Percentiles rank a stretch among this genome's conserved stretches.
These are phyloP conservation scores for Juglanconis sp. DNA, from an alignment of 2,329 filamentous ascomycete genomes.

Conservation along the genomic window DNA sequence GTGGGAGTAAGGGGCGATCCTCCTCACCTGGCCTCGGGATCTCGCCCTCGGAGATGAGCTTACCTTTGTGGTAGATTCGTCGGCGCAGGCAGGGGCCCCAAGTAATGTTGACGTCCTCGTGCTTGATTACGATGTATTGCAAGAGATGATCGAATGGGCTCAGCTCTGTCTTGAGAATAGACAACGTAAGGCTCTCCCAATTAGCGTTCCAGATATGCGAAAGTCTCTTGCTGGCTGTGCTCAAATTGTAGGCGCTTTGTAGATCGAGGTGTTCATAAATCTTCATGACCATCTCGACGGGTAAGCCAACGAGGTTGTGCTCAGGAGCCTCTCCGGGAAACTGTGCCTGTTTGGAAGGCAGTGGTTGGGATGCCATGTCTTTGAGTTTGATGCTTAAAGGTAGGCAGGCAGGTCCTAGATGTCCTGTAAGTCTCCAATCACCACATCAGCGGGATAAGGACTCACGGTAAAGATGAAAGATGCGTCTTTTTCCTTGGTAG, in stretches of 20 bases:
- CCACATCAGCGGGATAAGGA: not conserved
- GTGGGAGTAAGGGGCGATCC: not conserved
- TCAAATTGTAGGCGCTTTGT: constrained; percentile 37
- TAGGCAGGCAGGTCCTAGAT: no score
- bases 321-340: not conserved
- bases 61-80: constrained; percentile 36
- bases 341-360: not conserved
- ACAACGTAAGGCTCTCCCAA: constrained; percentile 40
- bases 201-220: constrained; percentile 38
- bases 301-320: constrained; percentile 30
- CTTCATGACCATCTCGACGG: constrained; percentile 46
- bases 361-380: not conserved
- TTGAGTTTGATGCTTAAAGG: no score
- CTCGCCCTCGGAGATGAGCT: constrained; percentile 28
- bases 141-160: constrained; percentile 45
- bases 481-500: no score
- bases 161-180: constrained; percentile 40
- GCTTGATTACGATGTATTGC: constrained; percentile 42
- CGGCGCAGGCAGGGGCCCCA: constrained; percentile 37
- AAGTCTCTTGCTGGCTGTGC: constrained; percentile 35
- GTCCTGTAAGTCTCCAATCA: no score
- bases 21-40: not conserved
- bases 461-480: not conserved
- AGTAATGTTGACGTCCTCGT: constrained; percentile 31
- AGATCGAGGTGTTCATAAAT: constrained; percentile 45